A percentile compares a stretch with the other conserved stretches of the same genome.
These are phyloP conservation scores for Ceratocystiopsis sp. DNA, from an alignment of 2,329 filamentous ascomycete species.

Conservation along the genomic window DNA sequence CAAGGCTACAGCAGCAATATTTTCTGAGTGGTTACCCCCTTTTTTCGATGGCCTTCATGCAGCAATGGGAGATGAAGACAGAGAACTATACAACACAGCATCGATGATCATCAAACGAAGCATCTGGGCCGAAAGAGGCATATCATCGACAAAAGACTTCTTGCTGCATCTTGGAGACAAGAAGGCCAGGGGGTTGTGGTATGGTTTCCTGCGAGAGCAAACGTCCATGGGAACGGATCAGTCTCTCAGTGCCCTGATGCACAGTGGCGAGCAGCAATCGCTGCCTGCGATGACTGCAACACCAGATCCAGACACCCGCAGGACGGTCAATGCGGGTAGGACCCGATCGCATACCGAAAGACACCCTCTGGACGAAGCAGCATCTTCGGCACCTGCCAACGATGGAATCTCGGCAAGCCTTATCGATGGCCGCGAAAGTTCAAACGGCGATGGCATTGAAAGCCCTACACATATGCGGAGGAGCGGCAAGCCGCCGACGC, in stretches of 20 bases:
- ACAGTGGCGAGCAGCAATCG: no score
- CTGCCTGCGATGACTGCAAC: not conserved
- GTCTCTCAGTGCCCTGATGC: no score
- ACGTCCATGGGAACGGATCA: no score
- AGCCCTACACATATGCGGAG: no score
- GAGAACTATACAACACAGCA: slow-evolving; percentile 24
- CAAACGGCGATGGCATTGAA: no score
- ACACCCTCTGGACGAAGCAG: no score
- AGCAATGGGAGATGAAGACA: slow-evolving; percentile 28
- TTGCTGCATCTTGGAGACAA: slow-evolving; percentile 30
- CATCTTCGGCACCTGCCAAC: no score
- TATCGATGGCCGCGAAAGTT: no score
- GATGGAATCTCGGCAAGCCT: no score
- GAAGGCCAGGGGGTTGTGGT: slow-evolving; percentile 20
- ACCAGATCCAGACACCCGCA: not conserved
- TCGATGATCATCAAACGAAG: slow-evolving; percentile 29
- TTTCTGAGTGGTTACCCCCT: slow-evolving; percentile 25
- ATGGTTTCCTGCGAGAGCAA: slow-evolving; percentile 23
- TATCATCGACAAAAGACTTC: slow-evolving; percentile 31
- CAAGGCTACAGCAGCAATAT: slow-evolving; percentile 32
- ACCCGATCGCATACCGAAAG: no score
- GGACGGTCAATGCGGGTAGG: no score
- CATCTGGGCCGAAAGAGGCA: slow-evolving; percentile 28
- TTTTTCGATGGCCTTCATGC: slow-evolving; percentile 25
- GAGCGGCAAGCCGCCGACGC: no score